Conservation (phyloP, 2,329 filamentous ascomycete genomes). For the Sporothrix inflata region DNA sequence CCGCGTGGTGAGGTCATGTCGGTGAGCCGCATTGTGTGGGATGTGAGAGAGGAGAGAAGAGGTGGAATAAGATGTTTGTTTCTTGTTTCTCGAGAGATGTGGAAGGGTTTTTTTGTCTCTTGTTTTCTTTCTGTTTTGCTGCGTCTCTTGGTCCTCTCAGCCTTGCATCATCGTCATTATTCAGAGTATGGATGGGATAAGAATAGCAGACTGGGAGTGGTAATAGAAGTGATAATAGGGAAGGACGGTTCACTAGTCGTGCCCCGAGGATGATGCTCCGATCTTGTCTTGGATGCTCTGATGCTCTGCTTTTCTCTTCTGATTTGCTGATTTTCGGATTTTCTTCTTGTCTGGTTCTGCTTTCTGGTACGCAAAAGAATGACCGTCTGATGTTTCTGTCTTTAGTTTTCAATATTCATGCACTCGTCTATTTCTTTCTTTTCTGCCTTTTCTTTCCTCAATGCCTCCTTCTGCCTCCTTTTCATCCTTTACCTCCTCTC, state of each 20-base stretch:
- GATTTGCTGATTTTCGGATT: constrained; percentile 5
- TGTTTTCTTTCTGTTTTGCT: background rate
- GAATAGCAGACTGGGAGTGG: background rate
- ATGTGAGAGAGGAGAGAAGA: background rate
- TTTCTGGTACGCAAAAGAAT: background rate
- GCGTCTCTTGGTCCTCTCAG: background rate
- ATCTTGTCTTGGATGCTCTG: background rate
- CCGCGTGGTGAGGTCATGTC: background rate
- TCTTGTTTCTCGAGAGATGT: background rate
- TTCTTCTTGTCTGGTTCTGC: background rate
- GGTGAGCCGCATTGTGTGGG: background rate
- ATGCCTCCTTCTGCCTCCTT: background rate
- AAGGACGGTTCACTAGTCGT: background rate
- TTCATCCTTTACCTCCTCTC: background rate
- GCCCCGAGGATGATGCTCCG: background rate
- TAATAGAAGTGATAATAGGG: background rate
- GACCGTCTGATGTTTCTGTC: constrained; percentile 8
- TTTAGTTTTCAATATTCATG: background rate
- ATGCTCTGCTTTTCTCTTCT: background rate
- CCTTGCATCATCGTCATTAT: background rate
- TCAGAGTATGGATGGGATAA: background rate
- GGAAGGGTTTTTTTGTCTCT: background rate
- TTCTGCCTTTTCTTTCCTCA: background rate
- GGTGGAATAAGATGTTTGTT: background rate
- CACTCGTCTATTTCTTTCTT: background rate